These are phyloP conservation scores for Petasospora rhodanensis DNA, from an alignment of 1,139 yeast genomes.

Conservation along the genomic window DNA sequence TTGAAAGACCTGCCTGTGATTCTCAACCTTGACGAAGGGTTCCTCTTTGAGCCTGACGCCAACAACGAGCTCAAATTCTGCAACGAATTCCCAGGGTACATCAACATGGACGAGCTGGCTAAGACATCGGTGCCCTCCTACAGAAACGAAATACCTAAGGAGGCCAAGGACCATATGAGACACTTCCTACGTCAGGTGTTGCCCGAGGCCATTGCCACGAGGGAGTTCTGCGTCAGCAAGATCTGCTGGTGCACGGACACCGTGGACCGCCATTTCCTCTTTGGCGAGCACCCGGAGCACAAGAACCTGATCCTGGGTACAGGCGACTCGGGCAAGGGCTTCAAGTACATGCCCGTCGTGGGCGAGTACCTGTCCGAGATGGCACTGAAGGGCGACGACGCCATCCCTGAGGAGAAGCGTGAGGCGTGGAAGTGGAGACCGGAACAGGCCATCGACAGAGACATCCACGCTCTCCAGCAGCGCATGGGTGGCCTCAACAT, in stretches of 20 bases:
- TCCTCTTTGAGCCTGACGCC: slow-evolving; percentile 40
- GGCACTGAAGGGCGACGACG: slow-evolving; percentile 20
- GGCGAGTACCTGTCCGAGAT: slow-evolving; percentile 32
- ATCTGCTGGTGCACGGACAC: slow-evolving; percentile 47
- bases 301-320: slow-evolving; percentile 29
- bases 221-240: slow-evolving; percentile 33
- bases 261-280: slow-evolving; percentile 36
- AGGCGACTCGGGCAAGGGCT: slow-evolving; percentile 34
- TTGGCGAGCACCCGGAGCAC: slow-evolving; percentile 36
- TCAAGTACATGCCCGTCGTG: slow-evolving; percentile 37
- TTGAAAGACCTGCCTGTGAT: slow-evolving; percentile 36
- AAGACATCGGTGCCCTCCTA: slow-evolving; percentile 23
- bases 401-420: slow-evolving; percentile 15
- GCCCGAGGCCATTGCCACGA: slow-evolving; percentile 37
- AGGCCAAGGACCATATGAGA: slow-evolving; percentile 27
- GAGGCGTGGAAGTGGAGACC: slow-evolving; percentile 24
- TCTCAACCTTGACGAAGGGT: slow-evolving; percentile 36
- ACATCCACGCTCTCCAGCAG: slow-evolving; percentile 21
- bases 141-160: slow-evolving; percentile 28
- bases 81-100: slow-evolving; percentile 35
- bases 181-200: slow-evolving; percentile 30
- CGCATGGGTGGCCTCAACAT: slow-evolving; percentile 29
- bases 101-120: slow-evolving; percentile 10
- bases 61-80: slow-evolving; percentile 34
- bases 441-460: slow-evolving; percentile 18